Evolutionary conservation across 192 early-diverging fungal genomes (phyloP).

Genomic region (Linnemannia hyalina): DNA sequence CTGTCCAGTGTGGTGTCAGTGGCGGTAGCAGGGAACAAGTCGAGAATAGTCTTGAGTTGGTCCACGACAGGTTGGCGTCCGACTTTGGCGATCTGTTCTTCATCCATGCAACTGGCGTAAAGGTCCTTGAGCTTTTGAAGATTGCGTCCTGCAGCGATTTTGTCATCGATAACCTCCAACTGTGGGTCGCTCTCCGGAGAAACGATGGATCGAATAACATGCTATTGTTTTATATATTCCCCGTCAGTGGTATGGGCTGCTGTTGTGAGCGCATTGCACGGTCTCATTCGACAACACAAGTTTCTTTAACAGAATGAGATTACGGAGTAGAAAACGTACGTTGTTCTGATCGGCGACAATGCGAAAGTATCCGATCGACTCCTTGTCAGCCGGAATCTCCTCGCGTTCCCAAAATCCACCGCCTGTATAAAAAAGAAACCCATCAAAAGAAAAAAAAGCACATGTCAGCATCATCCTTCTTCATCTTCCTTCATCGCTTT

Average conservation of each 20-base stretch:
- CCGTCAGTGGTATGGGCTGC: constrained; percentile 2
- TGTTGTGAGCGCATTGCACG: not conserved
- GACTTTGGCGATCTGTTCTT: constrained; percentile 38
- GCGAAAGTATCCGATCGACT: constrained; percentile 18
- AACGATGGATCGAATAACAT: constrained; percentile 21
- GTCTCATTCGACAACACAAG: not conserved
- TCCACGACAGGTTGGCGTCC: constrained; percentile 56
- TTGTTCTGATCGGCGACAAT: constrained; percentile 18
- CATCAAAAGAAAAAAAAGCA: constrained; percentile 37
- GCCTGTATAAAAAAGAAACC: constrained; percentile 29
- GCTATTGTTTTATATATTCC: constrained; percentile 7
- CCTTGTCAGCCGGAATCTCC: constrained; percentile 21
- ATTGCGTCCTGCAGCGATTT: constrained; percentile 54
- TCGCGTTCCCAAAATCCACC: constrained; percentile 29
- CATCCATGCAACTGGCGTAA: constrained; percentile 70
- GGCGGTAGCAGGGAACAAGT: constrained; percentile 27
- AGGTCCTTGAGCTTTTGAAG: constrained; percentile 67
- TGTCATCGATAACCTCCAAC: constrained; percentile 6
- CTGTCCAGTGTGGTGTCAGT: not conserved
- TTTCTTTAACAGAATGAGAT: not conserved
- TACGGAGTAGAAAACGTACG: constrained; percentile 9
- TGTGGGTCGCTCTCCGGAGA: not conserved
- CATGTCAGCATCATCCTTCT: constrained; percentile 63
- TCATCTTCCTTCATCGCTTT: not conserved
- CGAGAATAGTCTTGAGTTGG: constrained; percentile 37